Conservation (phyloP, 2,329 filamentous ascomycete species). For the Mycosphaerella sp. region DNA sequence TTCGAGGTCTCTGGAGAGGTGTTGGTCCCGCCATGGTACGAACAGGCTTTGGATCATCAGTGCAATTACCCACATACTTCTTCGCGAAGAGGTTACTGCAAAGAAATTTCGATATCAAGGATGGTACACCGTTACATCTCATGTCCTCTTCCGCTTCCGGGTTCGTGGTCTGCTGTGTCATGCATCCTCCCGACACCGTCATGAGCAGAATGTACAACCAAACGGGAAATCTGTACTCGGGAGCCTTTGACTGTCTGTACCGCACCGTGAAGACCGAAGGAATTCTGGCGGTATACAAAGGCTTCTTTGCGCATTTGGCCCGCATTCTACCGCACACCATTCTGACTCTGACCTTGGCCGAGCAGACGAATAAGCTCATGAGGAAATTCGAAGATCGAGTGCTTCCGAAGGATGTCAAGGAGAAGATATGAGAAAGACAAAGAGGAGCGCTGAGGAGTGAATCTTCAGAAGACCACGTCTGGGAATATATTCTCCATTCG, state of each 20-base stretch:
- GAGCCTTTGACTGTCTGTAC: slow-evolving; percentile 83
- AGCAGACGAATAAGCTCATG: slow-evolving; percentile 94
- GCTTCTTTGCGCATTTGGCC: slow-evolving; percentile 89
- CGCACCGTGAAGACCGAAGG: slow-evolving; percentile 92
- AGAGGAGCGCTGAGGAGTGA: not conserved
- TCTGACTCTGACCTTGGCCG: slow-evolving; percentile 75
- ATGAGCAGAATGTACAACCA: slow-evolving; percentile 99
- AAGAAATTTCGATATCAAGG: slow-evolving; percentile 78
- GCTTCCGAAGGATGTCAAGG: slow-evolving; percentile 24
- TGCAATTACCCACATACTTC: slow-evolving; percentile 96
- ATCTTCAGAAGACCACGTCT: too few species aligned
- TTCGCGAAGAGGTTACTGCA: slow-evolving; percentile 85
- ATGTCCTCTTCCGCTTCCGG: slow-evolving; percentile 83
- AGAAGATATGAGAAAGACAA: slow-evolving; percentile 18
- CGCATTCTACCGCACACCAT: slow-evolving; percentile 89
- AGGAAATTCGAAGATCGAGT: slow-evolving; percentile 64
- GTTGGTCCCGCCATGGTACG: slow-evolving; percentile 91
- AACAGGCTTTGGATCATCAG: slow-evolving; percentile 90
- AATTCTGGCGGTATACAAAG: slow-evolving; percentile 91
- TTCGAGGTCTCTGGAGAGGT: slow-evolving; percentile 78
- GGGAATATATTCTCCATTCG: too few species aligned
- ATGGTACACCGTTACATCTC: slow-evolving; percentile 82
- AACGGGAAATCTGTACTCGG: slow-evolving; percentile 91
- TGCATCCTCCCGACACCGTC: slow-evolving; percentile 98
- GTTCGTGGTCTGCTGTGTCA: slow-evolving; percentile 93